Percentiles rank a stretch among this genome's conserved stretches.
Conservation (phyloP, 179 eudicot genomes). For the Spinacia oleracea region DNA sequence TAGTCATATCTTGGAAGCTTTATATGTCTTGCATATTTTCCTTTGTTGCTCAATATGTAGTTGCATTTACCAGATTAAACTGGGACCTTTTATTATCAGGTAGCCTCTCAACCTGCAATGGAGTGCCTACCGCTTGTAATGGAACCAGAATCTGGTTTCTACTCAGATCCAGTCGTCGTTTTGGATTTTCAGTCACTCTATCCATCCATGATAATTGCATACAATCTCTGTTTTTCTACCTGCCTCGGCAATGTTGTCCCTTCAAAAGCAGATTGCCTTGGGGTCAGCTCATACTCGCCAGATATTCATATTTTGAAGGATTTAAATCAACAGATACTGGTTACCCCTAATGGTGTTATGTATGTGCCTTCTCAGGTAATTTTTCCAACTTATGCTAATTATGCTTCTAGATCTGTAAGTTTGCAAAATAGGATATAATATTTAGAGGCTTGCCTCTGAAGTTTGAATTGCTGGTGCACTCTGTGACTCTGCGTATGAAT, state of each 20-base stretch:
- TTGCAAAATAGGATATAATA: background rate
- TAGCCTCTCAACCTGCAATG: slow-evolving; percentile 98
- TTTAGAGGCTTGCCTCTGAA: slow-evolving; percentile 3
- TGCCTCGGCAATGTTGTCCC: slow-evolving; percentile 85
- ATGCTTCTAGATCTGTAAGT: background rate
- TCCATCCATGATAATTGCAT: slow-evolving; percentile 99
- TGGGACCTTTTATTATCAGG: slow-evolving; percentile 43
- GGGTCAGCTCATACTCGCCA: slow-evolving; percentile 78
- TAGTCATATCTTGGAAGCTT: background rate
- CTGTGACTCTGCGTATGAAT: slow-evolving; percentile 1
- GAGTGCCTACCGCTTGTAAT: slow-evolving; percentile 97
- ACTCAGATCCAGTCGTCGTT: slow-evolving; percentile 95
- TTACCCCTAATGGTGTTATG: slow-evolving; percentile 96
- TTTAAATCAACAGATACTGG: slow-evolving; percentile 52
- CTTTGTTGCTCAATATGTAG: background rate
- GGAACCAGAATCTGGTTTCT: slow-evolving; percentile 99
- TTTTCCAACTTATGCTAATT: slow-evolving; percentile 5
- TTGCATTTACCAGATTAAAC: slow-evolving; percentile 4
- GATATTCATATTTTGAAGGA: slow-evolving; percentile 51
- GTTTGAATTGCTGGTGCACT: background rate
- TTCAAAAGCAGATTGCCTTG: slow-evolving; percentile 67
- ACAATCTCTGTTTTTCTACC: slow-evolving; percentile 93
- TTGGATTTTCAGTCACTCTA: slow-evolving; percentile 98
- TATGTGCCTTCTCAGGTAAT: slow-evolving; percentile 78
- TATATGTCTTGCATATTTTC: background rate